Conservation (phyloP, 2,329 filamentous ascomycete genomes). For the Blastomyces emzantsi region DNA sequence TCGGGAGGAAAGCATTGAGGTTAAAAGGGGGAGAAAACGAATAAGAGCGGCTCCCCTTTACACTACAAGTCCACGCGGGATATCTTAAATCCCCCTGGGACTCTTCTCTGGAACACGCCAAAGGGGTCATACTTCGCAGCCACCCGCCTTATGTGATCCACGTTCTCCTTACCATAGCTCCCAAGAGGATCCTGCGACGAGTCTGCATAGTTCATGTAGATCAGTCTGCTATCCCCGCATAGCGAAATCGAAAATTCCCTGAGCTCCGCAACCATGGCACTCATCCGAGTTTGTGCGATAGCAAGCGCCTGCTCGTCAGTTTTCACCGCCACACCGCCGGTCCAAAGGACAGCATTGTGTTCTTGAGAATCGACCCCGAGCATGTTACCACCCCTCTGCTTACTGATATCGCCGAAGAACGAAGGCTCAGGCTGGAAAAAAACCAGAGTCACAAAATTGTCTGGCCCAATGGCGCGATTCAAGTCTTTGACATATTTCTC, state of each 20-base stretch:
- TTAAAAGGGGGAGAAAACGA: background rate
- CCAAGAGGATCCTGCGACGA: constrained; percentile 2
- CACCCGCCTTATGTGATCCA: constrained; percentile 17
- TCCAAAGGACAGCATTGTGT: constrained; percentile 28
- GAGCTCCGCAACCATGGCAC: background rate
- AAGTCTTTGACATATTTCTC: background rate
- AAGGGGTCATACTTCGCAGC: constrained; percentile 12
- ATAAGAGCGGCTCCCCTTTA: background rate
- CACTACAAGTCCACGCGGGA: background rate
- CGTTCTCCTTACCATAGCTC: constrained; percentile 4
- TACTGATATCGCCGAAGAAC: constrained; percentile 24
- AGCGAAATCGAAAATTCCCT: background rate
- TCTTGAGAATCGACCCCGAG: constrained; percentile 25
- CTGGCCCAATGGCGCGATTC: constrained; percentile 5
- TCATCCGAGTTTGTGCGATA: background rate
- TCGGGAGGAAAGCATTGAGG: no score
- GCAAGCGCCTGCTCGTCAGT: background rate
- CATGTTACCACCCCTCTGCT: constrained; percentile 28
- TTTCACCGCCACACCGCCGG: background rate
- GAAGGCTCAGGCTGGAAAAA: constrained; percentile 35
- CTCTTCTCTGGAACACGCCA: constrained; percentile 13
- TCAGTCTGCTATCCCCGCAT: background rate
- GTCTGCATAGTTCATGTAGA: constrained; percentile 10
- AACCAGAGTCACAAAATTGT: background rate
- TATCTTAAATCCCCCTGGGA: constrained; percentile 15